Base-by-base conservation (phyloP, 1,284 basidiomycete species). In the Cutaneotrichosporon spelunceum region DNA sequence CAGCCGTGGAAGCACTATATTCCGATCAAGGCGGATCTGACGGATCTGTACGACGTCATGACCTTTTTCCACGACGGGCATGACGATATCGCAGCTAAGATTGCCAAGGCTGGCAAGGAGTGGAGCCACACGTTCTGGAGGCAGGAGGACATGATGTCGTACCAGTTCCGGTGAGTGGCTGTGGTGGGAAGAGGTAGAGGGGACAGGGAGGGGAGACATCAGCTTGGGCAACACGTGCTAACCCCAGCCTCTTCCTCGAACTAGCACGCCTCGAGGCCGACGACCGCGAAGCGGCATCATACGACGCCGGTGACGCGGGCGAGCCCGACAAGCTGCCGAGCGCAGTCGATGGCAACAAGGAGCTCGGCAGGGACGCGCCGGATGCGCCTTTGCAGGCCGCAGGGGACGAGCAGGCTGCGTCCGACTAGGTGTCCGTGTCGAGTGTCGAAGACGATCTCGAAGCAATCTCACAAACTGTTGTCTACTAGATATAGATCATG, bases 81-180 rank as follows among this genome's bases (percentile, higher is more conserved):
- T 61, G 85, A 87, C 57, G 78, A 81, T 0, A 66, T 87, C 42
- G 87, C 83, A 0, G 74, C 77, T 34, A 80, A 82, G 68, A 88
- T 88, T 54, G 87, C 85, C 0, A 62, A 72, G 4, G 81, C 81
- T 0, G 87, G 87, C 0, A 80, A 82, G 48, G 69, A 81, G 24
- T 88, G 87, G 87, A 86, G 84, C 66, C 78, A 80, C 63, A 79
- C 70, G 0, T 87, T 82, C 69, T 88, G 86, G 86, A 79, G 87
- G 52, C 80, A 79, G 60, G 85, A 86, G 66, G 87, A 89, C 72
- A 80, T 88, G 77, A 80, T 82, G 44, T 83, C 86, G 13, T 87
- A 87, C 75, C 78, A 84, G 62, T 87, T 85, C 70, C 81, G 86
- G 85, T 85, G 48, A 59, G 79, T 69, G n/a, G n/a, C 24, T 6